Evolutionary conservation across 176 grass and related monocot genomes (phyloP), one percentile per base, ranked within the genome.

Genomic region (Musa schizocarpa): DNA sequence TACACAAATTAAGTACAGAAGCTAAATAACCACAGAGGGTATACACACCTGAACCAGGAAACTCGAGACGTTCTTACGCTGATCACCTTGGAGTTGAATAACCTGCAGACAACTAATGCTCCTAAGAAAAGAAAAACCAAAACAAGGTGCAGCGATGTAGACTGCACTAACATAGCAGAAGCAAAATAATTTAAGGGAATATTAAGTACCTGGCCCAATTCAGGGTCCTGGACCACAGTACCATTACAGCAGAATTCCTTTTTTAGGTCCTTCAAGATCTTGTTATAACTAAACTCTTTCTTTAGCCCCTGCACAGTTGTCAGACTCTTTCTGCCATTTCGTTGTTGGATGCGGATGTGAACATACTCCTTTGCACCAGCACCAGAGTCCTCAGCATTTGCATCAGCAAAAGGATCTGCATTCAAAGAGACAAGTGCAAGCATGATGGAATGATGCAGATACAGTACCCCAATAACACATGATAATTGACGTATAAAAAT

Each of bases 191-290:
- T 12, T 4, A 43, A 43, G 34, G 34, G 34, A 43, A 5, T 6
- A 43, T 43, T 6, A 6, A 43, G 11, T 85, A 99, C 95, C 90
- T 99, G 96, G 29, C 91, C 91, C 89, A 99, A 85, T 68, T 99
- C 91, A 81, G 95, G 78, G 86, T 99, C 95, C 84, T 99, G 88
- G 63, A 99, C 95, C 54, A 99, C 95, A 51, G 88, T 99, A 83
- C 95, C 95, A 89, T 99, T 99, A 88, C 95, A 99, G 82, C 95
- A 99, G 48, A 99, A 99, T 73, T 99, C 95, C 79, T 94, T 99
- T 77, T 98, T 98, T 5, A 98, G 88, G 70, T 98, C 94, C 82
- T 98, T 98, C 10, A 98, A 86, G 74, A 98, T 98, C 89, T 94
- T 98, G 84, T 53, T 98, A 82, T 98, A 98, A 75, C 90, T 93